Base-by-base conservation (phyloP, 2,329 filamentous ascomycete genomes). In the Coniochaeta hoffmannii region DNA sequence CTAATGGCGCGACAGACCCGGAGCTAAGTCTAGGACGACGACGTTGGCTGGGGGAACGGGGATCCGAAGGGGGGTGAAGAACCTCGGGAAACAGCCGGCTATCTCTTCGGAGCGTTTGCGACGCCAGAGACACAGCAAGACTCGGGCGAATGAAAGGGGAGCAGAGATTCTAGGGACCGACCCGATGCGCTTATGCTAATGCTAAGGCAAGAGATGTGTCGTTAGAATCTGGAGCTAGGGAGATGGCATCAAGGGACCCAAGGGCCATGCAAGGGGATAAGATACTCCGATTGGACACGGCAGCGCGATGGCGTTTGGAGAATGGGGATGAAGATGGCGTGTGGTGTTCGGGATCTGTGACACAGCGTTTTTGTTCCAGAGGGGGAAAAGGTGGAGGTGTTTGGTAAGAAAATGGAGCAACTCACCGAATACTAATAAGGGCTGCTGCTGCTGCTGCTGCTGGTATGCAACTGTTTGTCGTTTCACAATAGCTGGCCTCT, bases 11-110 rank as follows among this genome's bases (percentile, higher is more conserved):
- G 41, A n/a, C 41, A 46, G 26, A 46, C 19, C 28, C 49, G 59
- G 63, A 58, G 58, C 56, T 57, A 56, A 31, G 46, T 49, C 53
- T 60, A 56, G 55, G 51, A 54, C 12, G 49, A 51, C 26, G 49
- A 28, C 24, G n/a, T 31, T 19, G 26, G 49, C 49, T 19, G 30
- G 49, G 49, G 11, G 28, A 51, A 22, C 49, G 49, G 49, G 28
- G 30, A 34, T 51, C 28, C 28, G 49, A 34, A n/a, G 49, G 10
- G 49, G 10, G 12, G 12, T 34, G 17, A 22, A 28, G 44, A 50
- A 17, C 49, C 49, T 31, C 49, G 49, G 49, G 49, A 31, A 31
- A 51, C 49, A 5, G 28, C 49, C 49, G 49, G 49, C 49, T 31
- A 51, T 7, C 17, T 19, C 46, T 14, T 50, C 46, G 26, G 30